Evolutionary conservation across 2,329 filamentous ascomycete species (phyloP).

Genomic region (Cordyceps cateniannulata): DNA sequence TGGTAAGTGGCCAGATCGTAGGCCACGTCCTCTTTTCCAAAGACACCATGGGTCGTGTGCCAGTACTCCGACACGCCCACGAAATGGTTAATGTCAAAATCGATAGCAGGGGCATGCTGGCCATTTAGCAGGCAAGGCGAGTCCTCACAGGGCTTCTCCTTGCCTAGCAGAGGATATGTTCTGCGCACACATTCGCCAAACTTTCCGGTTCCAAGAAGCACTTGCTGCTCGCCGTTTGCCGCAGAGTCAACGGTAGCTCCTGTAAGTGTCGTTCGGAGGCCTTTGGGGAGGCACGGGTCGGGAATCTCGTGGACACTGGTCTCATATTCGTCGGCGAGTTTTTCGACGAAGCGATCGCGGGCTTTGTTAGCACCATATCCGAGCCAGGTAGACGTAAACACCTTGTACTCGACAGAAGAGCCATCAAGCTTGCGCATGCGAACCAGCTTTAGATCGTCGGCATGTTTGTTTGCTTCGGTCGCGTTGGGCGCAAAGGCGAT

Average conservation of each 20-base stretch:
- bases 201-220: constrained; percentile 73
- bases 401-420: constrained; percentile 68
- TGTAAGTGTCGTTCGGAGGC: constrained; percentile 66
- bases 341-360: constrained; percentile 73
- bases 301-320: constrained; percentile 61
- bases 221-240: constrained; percentile 33
- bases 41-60: constrained; percentile 96
- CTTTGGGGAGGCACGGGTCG: constrained; percentile 83
- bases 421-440: constrained; percentile 81
- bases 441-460: constrained; percentile 79
- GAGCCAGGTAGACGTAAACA: constrained; percentile 95
- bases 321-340: constrained; percentile 60
- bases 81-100: constrained; percentile 96
- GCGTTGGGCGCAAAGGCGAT: constrained; percentile 95
- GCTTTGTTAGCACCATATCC: constrained; percentile 97
- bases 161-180: constrained; percentile 82
- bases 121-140: constrained; percentile 85
- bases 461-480: constrained; percentile 84
- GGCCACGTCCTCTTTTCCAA: constrained; percentile 69
- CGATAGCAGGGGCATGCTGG: constrained; percentile 87
- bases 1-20: constrained; percentile 93
- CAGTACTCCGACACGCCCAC: constrained; percentile 97
- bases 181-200: constrained; percentile 79
- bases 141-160: constrained; percentile 77
- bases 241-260: constrained; percentile 47